Percentiles rank a stretch among this genome's conserved stretches.
Evolutionary conservation across 2,329 filamentous ascomycete genomes (phyloP).

Genomic region (Fusarium scirpi): DNA sequence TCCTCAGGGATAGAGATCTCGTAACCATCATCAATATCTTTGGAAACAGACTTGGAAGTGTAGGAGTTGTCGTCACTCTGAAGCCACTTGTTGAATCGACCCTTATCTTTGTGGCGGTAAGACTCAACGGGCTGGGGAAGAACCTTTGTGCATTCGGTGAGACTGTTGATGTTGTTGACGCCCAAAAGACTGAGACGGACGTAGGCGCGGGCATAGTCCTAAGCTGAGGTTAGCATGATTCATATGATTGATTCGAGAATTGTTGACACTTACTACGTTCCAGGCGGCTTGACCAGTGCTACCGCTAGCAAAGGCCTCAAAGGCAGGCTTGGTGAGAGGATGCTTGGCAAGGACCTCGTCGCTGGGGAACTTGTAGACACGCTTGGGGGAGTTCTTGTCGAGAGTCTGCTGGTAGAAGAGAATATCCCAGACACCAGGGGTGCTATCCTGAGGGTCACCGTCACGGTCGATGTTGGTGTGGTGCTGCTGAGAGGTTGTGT

Average conservation of each 20-base stretch:
- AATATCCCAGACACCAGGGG: slow-evolving; percentile 65
- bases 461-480: slow-evolving; percentile 56
- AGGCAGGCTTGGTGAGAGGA: slow-evolving; percentile 52
- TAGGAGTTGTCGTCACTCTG: slow-evolving; percentile 45
- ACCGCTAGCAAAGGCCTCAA: slow-evolving; percentile 52
- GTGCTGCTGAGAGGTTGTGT: slow-evolving; percentile 63
- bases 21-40: slow-evolving; percentile 41
- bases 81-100: slow-evolving; percentile 46
- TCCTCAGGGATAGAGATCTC: slow-evolving; percentile 38
- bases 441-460: slow-evolving; percentile 63
- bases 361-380: slow-evolving; percentile 57
- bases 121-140: slow-evolving; percentile 53
- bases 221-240: background rate
- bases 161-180: slow-evolving; percentile 66
- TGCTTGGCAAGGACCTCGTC: slow-evolving; percentile 57
- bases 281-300: slow-evolving; percentile 53
- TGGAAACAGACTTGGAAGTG: slow-evolving; percentile 45
- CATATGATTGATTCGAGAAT: background rate
- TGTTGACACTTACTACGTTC: slow-evolving; percentile 53
- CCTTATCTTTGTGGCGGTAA: slow-evolving; percentile 38
- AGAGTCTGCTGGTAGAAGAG: slow-evolving; percentile 61
- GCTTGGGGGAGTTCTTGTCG: slow-evolving; percentile 46
- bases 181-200: slow-evolving; percentile 66
- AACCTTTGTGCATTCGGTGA: slow-evolving; percentile 67
- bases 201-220: slow-evolving; percentile 66